Evolutionary conservation across 768 basidiomycete genomes (phyloP).

Genomic region (Kwoniella heveanensis): DNA sequence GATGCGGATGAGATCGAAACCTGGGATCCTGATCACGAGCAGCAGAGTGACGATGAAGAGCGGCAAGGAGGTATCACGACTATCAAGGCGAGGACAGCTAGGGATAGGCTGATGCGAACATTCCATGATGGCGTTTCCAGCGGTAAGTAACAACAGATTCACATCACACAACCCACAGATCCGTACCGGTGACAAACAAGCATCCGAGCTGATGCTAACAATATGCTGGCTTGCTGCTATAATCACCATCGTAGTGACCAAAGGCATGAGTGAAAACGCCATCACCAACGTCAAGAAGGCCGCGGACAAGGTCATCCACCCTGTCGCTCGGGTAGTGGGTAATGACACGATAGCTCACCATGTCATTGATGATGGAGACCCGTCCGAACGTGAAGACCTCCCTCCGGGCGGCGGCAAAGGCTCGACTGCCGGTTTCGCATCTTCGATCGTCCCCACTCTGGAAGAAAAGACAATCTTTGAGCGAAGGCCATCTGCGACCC

Average conservation of each 20-base stretch:
- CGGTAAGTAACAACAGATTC: conserved; percentile 41
- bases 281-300: conserved; percentile 55
- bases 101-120: conserved; percentile 48
- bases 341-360: conserved; percentile 47
- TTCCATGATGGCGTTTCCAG: conserved; percentile 40
- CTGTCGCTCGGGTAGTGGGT: conserved; percentile 54
- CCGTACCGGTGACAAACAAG: too few relatives aligned
- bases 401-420: conserved; percentile 62
- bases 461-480: conserved; percentile 70
- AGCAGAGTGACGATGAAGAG: conserved; percentile 55
- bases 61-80: conserved; percentile 42
- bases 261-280: conserved; percentile 53
- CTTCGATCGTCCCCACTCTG: conserved; percentile 67
- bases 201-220: conserved; percentile 13
- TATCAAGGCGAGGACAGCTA: conserved; percentile 47
- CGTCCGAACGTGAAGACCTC: conserved; percentile 63
- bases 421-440: conserved; percentile 64
- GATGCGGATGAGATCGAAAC: conserved; percentile 62
- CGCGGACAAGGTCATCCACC: conserved; percentile 60
- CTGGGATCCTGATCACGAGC: conserved; percentile 77
- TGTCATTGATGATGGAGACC: conserved; percentile 59
- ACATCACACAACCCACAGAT: too few relatives aligned
- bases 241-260: conserved; percentile 41
- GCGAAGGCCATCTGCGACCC: conserved; percentile 56
- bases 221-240: background rate